A percentile compares a stretch with the other conserved stretches of the same genome.
phyloP scores from a whole-genome alignment of 768 basidiomycete species.

The Tricholoma saponaceum region DNA sequence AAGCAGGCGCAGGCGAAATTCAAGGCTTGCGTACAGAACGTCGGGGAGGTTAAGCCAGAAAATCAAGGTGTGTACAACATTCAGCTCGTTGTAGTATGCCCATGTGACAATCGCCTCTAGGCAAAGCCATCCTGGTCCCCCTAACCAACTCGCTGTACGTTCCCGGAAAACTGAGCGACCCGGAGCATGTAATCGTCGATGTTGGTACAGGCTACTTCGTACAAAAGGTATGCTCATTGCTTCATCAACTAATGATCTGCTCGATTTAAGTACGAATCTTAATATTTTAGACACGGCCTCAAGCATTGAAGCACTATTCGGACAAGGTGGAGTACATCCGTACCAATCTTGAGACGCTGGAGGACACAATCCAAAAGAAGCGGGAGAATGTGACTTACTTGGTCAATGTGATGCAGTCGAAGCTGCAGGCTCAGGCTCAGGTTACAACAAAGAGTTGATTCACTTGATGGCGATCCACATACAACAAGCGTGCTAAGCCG shows the following conservation, averaged over 20 bases:
- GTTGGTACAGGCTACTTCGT: constrained; percentile 97
- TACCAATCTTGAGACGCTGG: constrained; percentile 78
- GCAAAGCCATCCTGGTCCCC: constrained; percentile 86
- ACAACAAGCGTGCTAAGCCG: not conserved
- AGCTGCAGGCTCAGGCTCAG: constrained; percentile 32
- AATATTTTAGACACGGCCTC: constrained; percentile 63
- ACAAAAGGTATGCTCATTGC: constrained; percentile 63
- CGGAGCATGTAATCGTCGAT: constrained; percentile 89
- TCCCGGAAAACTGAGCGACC: constrained; percentile 81
- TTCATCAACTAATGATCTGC: not conserved
- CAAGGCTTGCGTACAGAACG: constrained; percentile 78
- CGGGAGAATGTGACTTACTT: constrained; percentile 83
- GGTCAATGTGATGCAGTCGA: constrained; percentile 66
- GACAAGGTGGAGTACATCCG: constrained; percentile 79
- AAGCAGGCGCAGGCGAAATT: constrained; percentile 94
- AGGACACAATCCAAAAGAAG: constrained; percentile 88
- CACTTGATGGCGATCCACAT: not conserved
- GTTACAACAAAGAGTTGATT: constrained; percentile 14
- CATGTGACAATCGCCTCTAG: constrained; percentile 34
- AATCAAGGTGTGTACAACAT: constrained; percentile 49
- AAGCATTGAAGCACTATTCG: constrained; percentile 80
- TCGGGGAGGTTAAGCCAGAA: constrained; percentile 65
- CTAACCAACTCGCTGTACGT: constrained; percentile 94
- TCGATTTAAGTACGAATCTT: not conserved
- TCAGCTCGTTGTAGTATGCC: not conserved